Conservation (phyloP, 2,329 filamentous ascomycete species). For the Ascosphaera acerosa region DNA sequence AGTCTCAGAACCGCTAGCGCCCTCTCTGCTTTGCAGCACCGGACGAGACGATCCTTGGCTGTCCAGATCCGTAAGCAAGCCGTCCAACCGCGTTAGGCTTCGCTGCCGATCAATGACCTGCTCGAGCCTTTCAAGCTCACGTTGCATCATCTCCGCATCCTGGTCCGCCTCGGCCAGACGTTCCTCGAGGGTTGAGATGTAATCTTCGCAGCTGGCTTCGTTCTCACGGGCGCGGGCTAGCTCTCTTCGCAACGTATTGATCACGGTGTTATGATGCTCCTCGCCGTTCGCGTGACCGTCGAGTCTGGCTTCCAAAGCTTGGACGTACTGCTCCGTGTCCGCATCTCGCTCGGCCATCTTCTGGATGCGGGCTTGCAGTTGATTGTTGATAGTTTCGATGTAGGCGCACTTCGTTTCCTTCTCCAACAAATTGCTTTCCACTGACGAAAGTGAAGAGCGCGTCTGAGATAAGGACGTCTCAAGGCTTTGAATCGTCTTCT, state of each 20-base stretch:
- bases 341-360: constrained; percentile 80
- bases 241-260: constrained; percentile 74
- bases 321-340: constrained; percentile 78
- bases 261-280: constrained; percentile 69
- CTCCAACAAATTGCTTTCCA: constrained; percentile 69
- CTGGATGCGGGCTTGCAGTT: constrained; percentile 71
- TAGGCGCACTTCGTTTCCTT: constrained; percentile 88
- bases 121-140: constrained; percentile 80
- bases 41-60: constrained; percentile 20
- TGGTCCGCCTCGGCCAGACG: constrained; percentile 87
- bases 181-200: constrained; percentile 91
- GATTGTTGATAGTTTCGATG: constrained; percentile 70
- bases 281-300: constrained; percentile 78
- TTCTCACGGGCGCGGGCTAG: constrained; percentile 70
- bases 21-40: constrained; percentile 22
- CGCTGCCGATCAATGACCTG: constrained; percentile 88
- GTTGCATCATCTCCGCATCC: constrained; percentile 88
- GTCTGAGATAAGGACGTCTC: constrained; percentile 83
- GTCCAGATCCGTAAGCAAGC: constrained; percentile 73
- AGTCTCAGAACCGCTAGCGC: constrained; percentile 13
- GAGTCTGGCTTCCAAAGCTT: constrained; percentile 72
- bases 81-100: constrained; percentile 84
- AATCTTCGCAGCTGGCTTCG: constrained; percentile 76
- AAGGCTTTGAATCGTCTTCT: constrained; percentile 88
- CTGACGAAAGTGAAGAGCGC: constrained; percentile 53